Conservation (phyloP, 2,329 filamentous ascomycete genomes). For the Tolypocladium nubicola region DNA sequence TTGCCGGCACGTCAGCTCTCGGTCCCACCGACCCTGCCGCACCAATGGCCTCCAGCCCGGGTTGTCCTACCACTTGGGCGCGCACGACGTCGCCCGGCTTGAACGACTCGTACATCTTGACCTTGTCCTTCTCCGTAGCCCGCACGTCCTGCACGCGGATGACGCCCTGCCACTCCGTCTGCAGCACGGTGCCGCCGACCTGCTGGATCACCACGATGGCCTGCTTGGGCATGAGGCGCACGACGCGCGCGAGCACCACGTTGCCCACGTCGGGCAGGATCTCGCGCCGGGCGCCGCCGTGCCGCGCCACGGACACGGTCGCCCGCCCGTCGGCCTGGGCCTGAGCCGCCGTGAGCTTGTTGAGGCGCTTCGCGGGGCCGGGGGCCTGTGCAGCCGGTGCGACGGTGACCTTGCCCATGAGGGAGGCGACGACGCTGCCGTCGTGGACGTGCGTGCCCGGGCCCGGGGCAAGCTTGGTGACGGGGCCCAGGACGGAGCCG, state of each 20-base stretch:
- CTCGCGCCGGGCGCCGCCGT: slow-evolving; percentile 44
- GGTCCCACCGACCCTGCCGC: not conserved
- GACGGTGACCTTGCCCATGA: slow-evolving; percentile 61
- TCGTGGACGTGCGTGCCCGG: slow-evolving; percentile 76
- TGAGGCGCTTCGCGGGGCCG: slow-evolving; percentile 47
- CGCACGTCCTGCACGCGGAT: slow-evolving; percentile 86
- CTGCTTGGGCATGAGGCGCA: slow-evolving; percentile 74
- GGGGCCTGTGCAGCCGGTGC: slow-evolving; percentile 34
- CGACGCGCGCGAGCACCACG: slow-evolving; percentile 74
- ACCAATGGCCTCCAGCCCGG: not conserved
- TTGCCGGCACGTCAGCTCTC: not conserved
- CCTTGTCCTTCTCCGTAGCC: slow-evolving; percentile 90
- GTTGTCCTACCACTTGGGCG: slow-evolving; percentile 57
- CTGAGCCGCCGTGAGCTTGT: slow-evolving; percentile 40
- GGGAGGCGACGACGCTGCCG: slow-evolving; percentile 67
- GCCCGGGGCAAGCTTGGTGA: slow-evolving; percentile 58
- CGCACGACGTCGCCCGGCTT: slow-evolving; percentile 85
- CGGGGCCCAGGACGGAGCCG: slow-evolving; percentile 66
- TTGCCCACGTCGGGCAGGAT: slow-evolving; percentile 74
- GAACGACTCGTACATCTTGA: slow-evolving; percentile 84
- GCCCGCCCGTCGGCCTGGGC: slow-evolving; percentile 29
- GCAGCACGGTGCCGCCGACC: slow-evolving; percentile 60
- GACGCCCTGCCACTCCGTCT: slow-evolving; percentile 75
- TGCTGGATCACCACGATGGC: slow-evolving; percentile 80
- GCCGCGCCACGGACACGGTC: slow-evolving; percentile 44